Evolutionary conservation across 2,329 filamentous ascomycete species (phyloP), one percentile per base, ranked within the genome.

Genomic region (Aspergillus sp.): DNA sequence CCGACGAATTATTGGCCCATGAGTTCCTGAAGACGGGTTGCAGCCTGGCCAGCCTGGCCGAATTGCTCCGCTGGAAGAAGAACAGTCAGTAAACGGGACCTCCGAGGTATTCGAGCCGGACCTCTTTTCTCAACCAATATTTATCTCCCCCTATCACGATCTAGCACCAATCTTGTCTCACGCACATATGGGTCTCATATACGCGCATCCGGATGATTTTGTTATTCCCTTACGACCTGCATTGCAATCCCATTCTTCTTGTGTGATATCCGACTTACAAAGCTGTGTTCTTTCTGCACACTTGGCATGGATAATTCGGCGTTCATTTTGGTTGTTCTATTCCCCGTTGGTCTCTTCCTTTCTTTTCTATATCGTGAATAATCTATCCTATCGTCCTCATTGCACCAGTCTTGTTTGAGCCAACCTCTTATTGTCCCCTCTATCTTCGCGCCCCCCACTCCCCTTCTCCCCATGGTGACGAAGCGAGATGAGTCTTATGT

Each of bases 11-110:
- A 53, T 81, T 98, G 62, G 86, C 88, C 61, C 93, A 98, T 73
- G 95, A 98, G 69, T 99, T 99, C 82, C 79, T 99, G 73, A 92
- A 93, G 81, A 90, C 91, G 70, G 94, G 95, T 20, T 98, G 94
- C 81, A 88, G 88, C 56, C 82, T 95, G 57, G 84, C 84, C 51
- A 96, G 90, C 75, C 82, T 99, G 66, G 88, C 92, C 18, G 93
- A 96, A 71, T 80, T 99, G 63, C 84, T 99, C 62, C 88, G 90
- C 56, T 99, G 77, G 75, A 79, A 80, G 70, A 80, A 81, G 67
- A 77, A 78, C 61, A 69, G 66, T 42, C 72, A 78, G 67, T 78
- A 42, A 42, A 42, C 6, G 16, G 36, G 36, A 14, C 12, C 14
- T 42, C 36, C 16, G 24, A n/a, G 14, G 14, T 45, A n/a, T 56